Evolutionary conservation across 73 alveolate genomes (phyloP).

Genomic region (Effrenium voratum): DNA sequence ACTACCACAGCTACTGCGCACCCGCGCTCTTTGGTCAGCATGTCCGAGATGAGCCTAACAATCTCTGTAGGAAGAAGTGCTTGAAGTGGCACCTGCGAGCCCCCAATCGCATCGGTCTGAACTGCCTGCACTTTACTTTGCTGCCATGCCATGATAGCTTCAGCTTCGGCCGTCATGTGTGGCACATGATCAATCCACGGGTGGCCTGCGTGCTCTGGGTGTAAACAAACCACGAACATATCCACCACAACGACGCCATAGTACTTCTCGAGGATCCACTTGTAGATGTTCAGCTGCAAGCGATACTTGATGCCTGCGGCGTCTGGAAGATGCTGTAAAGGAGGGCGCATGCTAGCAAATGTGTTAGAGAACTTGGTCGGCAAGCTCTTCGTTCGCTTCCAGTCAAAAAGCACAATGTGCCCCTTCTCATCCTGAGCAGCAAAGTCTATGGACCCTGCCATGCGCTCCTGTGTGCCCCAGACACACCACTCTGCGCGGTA

Average conservation of each 20-base stretch:
- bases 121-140: too few relatives aligned
- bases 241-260: neutral
- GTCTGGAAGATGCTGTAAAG: slow-evolving; percentile 28
- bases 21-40: too few relatives aligned
- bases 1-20: too few relatives aligned
- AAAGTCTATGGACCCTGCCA: slow-evolving; percentile 46
- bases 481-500: slow-evolving; percentile 19
- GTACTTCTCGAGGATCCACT: slow-evolving; percentile 27
- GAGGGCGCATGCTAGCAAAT: neutral
- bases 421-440: neutral
- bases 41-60: too few relatives aligned
- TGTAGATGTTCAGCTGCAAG: slow-evolving; percentile 33
- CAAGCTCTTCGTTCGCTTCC: slow-evolving; percentile 9
- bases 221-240: slow-evolving; percentile 19
- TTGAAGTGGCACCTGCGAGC: too few relatives aligned
- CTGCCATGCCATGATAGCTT: neutral
- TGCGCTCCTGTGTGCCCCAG: neutral
- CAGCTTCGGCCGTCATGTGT: neutral
- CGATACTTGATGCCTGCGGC: slow-evolving; percentile 40
- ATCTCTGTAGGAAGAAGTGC: too few relatives aligned
- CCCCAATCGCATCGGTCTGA: too few relatives aligned
- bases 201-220: neutral
- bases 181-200: slow-evolving; percentile 47
- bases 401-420: neutral
- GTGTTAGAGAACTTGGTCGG: neutral